Percentiles rank a stretch among this genome's conserved stretches.
These are phyloP conservation scores for Phytomonas francai DNA, from an alignment of 208 protist genomes.

Conservation along the genomic window DNA sequence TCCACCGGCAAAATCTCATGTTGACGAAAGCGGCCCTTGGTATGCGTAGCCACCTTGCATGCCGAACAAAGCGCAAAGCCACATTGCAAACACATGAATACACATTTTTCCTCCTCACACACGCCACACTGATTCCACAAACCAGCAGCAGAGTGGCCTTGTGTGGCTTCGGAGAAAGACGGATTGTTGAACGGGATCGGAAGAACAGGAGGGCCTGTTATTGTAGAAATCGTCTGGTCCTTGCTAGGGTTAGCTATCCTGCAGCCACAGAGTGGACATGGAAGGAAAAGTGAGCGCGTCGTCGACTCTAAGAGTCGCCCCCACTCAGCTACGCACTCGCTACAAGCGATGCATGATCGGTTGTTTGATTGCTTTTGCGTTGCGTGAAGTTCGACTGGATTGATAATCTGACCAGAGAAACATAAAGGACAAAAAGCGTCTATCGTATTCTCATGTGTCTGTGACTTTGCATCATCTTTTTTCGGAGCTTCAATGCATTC, in stretches of 20 bases:
- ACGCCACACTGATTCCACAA: conserved; percentile 27
- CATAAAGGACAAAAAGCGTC: conserved; percentile 30
- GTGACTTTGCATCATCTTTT: not conserved
- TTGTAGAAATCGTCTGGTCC: not conserved
- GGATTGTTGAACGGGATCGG: not conserved
- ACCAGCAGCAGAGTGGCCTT: not conserved
- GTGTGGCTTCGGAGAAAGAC: not conserved
- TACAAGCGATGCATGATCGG: not conserved
- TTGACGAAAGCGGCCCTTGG: conserved; percentile 43
- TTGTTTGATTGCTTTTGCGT: not conserved
- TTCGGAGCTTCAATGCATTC: not conserved
- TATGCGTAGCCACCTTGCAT: conserved; percentile 40
- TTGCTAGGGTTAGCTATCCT: not conserved
- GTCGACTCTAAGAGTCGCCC: not conserved
- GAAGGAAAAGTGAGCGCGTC: not conserved
- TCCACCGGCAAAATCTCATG: conserved; percentile 44
- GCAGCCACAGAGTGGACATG: not conserved
- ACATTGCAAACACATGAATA: conserved; percentile 51
- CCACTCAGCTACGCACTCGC: not conserved
- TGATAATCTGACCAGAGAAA: conserved; percentile 15
- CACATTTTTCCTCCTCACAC: conserved; percentile 40
- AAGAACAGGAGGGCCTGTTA: not conserved
- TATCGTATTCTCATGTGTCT: not conserved
- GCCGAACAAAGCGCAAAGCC: conserved; percentile 56
- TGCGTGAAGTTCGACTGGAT: conserved; percentile 40